Conservation (phyloP, 306 rosid species). For the Rubus idaeus region DNA sequence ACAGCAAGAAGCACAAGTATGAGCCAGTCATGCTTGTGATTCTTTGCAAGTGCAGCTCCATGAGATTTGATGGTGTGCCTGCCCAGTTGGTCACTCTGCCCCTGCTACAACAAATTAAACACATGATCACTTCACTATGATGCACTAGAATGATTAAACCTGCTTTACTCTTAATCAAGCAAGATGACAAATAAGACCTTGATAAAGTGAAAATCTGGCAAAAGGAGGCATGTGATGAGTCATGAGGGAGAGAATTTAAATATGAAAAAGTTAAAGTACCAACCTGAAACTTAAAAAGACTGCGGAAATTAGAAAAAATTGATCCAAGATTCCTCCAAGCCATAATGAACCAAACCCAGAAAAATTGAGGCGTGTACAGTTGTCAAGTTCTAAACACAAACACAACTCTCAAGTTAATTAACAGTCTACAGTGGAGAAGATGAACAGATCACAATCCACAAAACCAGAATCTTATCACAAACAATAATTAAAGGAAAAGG, state of each 20-base stretch:
- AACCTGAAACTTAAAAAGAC: conserved; percentile 40
- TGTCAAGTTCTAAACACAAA: background rate
- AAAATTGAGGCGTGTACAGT: background rate
- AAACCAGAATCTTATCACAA: conserved; percentile 24
- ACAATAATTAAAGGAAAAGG: conserved; percentile 8
- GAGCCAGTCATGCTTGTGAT: conserved; percentile 76
- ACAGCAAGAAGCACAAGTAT: conserved; percentile 61
- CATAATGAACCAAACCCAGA: conserved; percentile 18
- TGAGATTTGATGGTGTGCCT: conserved; percentile 75
- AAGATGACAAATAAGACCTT: background rate
- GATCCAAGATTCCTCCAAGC: conserved; percentile 33
- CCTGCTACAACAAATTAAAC: conserved; percentile 18
- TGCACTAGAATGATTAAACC: no score
- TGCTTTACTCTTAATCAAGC: no score
- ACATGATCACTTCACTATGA: background rate
- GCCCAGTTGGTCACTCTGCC: conserved; percentile 41
- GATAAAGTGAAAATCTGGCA: background rate
- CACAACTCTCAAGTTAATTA: background rate
- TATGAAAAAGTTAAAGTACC: background rate
- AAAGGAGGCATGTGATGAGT: background rate
- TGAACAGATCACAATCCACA: background rate
- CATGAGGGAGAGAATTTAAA: no score
- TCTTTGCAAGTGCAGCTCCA: conserved; percentile 75
- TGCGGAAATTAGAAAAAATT: conserved; percentile 21
- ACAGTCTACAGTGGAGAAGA: background rate